Evolutionary conservation across 2,329 filamentous ascomycete genomes (phyloP), one percentile per base, ranked within the genome.

Genomic region (Apiospora arundinis): DNA sequence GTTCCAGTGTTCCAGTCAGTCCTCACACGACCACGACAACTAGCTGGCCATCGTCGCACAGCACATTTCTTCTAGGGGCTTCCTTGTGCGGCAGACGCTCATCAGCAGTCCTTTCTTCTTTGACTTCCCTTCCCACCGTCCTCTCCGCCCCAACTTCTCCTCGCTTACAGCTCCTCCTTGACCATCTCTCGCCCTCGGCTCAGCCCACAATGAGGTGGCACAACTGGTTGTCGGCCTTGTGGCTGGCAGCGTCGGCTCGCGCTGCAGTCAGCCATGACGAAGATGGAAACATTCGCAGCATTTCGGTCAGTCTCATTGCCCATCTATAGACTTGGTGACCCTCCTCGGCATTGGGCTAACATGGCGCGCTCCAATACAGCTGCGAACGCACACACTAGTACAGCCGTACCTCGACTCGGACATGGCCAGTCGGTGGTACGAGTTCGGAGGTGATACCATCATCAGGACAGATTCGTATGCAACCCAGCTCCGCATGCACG

Each of bases 341-440:
- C 14, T 25, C n/a, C n/a, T 16, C 32, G 21, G 45, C 49, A 71
- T 67, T 45, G 40, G 32, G 23, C 40, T 46, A 46, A 45, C 56
- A 63, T 63, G 56, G 56, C 56, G 25, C 25, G 9, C 37, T 56
- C 45, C 28, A 70, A 73, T 73, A 73, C 82, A 97, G 93, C 88
- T 97, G 79, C 91, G 94, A 80, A 97, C 95, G 79, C 95, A 97
- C 83, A 95, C 92, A 79, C 87, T 97, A 74, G 85, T 89, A 81
- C 89, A 98, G 93, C 96, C 96, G 74, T 99, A 98, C 84, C 91
- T 99, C 77, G 96, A 99, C 85, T 96, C 95, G 73, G 96, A 98
- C 83, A 95, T 98, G 92, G 93, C 97, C 85, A 97, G 94, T 85
- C 92, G 96, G 81, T 99, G 96, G 95, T 99, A 95, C 84, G 96